phyloP scores from a whole-genome alignment of 208 protist genomes.

The Trypanosoma rangeli region DNA sequence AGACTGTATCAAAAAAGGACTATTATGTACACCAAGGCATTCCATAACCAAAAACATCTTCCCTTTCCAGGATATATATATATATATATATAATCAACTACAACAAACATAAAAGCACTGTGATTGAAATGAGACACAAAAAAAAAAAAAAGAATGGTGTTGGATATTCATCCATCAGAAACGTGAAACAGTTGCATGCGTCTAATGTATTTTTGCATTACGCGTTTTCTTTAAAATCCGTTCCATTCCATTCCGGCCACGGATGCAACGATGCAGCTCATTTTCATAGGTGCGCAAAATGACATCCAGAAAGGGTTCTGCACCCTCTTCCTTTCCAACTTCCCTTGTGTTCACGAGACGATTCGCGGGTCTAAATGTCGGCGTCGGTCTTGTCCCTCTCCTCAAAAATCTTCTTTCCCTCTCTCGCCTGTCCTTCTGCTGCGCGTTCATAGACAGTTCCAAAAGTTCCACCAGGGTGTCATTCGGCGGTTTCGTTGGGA shows the following conservation, averaged over 20 bases:
- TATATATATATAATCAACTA: too few species aligned
- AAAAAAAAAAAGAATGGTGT: too few species aligned
- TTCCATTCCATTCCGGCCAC: constrained; percentile 6
- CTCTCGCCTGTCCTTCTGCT: neutral
- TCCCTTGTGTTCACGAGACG: neutral
- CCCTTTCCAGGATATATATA: too few species aligned
- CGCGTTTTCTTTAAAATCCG: neutral
- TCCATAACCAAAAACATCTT: constrained; percentile 16
- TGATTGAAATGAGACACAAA: too few species aligned
- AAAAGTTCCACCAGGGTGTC: neutral
- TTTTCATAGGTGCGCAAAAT: constrained; percentile 21
- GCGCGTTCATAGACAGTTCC: neutral
- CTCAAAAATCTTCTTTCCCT: neutral
- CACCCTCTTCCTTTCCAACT: neutral
- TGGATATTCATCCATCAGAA: neutral
- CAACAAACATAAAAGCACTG: too few species aligned
- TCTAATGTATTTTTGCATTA: neutral
- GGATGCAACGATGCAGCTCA: constrained; percentile 21
- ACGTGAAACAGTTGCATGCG: neutral
- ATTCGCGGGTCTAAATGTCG: neutral
- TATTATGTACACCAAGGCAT: too few species aligned
- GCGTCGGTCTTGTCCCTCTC: neutral
- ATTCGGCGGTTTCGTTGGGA: neutral
- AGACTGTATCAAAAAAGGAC: too few species aligned
- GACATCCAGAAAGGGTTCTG: constrained; percentile 5